A percentile compares a stretch with the other conserved stretches of the same genome.
Conservation (phyloP, 192 early-diverging fungal genomes). For the Umbelopsis ramanniana region DNA sequence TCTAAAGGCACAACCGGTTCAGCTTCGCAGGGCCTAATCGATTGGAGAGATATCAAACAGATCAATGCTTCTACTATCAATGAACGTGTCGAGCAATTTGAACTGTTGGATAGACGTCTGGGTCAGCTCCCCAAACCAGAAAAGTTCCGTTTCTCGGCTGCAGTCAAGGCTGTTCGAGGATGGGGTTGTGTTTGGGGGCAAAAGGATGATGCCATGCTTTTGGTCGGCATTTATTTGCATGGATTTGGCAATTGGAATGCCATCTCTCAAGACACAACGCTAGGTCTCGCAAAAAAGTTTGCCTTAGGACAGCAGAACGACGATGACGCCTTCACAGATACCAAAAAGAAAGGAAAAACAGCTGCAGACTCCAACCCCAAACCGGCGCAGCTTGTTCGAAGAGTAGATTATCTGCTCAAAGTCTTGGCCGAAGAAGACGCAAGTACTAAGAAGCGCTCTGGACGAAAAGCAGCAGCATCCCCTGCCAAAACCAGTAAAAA, state of each 20-base stretch:
- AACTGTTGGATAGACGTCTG: slow-evolving; percentile 66
- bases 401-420: slow-evolving; percentile 92
- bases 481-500: slow-evolving; percentile 10
- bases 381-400: slow-evolving; percentile 81
- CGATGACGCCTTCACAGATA: slow-evolving; percentile 47
- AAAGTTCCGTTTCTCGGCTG: slow-evolving; percentile 79
- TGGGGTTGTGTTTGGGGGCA: slow-evolving; percentile 90
- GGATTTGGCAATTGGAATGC: slow-evolving; percentile 92
- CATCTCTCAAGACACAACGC: slow-evolving; percentile 78
- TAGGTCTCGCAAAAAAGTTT: slow-evolving; percentile 90
- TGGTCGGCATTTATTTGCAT: slow-evolving; percentile 92
- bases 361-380: slow-evolving; percentile 67
- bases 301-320: slow-evolving; percentile 59
- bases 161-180: slow-evolving; percentile 81
- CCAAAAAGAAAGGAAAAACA: slow-evolving; percentile 51
- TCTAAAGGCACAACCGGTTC: neutral
- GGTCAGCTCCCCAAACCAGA: slow-evolving; percentile 54
- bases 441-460: slow-evolving; percentile 31
- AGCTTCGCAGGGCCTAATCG: neutral
- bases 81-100: slow-evolving; percentile 75
- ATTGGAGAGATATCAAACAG: slow-evolving; percentile 74
- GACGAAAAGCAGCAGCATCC: neutral
- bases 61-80: slow-evolving; percentile 87
- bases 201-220: slow-evolving; percentile 93
- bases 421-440: slow-evolving; percentile 72